These are phyloP conservation scores for Aspergillus ustus DNA, from an alignment of 2,329 filamentous ascomycete genomes.

Conservation along the genomic window DNA sequence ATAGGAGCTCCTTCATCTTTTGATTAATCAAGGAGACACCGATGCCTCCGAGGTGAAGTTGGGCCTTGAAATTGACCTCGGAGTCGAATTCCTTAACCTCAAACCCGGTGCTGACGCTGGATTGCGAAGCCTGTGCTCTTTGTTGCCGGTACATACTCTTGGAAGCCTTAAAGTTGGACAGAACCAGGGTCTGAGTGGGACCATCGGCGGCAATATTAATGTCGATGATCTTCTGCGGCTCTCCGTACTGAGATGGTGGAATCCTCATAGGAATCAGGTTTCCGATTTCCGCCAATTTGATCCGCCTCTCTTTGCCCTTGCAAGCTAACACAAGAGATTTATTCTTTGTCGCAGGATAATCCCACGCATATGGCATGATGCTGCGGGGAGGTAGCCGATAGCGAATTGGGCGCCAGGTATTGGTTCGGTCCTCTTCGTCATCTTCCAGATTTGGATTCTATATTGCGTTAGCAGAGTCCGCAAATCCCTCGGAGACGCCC, in stretches of 20 bases:
- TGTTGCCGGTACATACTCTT: slow-evolving; percentile 87
- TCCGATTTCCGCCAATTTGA: slow-evolving; percentile 95
- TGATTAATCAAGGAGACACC: slow-evolving; percentile 93
- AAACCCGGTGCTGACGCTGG: slow-evolving; percentile 71
- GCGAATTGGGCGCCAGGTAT: slow-evolving; percentile 88
- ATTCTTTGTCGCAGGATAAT: slow-evolving; percentile 96
- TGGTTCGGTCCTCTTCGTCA: slow-evolving; percentile 76
- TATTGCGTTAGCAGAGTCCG: slow-evolving; percentile 4
- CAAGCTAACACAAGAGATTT: slow-evolving; percentile 87
- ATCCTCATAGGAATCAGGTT: slow-evolving; percentile 95
- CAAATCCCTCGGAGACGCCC: neutral
- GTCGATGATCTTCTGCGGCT: slow-evolving; percentile 84
- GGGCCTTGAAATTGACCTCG: slow-evolving; percentile 84
- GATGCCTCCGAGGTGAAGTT: slow-evolving; percentile 85
- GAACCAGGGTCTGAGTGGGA: slow-evolving; percentile 88
- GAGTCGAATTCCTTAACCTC: slow-evolving; percentile 93
- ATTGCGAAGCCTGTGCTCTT: slow-evolving; percentile 58
- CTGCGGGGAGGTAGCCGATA: slow-evolving; percentile 91
- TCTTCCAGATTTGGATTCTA: slow-evolving; percentile 86
- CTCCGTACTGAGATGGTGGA: slow-evolving; percentile 64
- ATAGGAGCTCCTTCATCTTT: slow-evolving; percentile 88
- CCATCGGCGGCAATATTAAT: slow-evolving; percentile 95
- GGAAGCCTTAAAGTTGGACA: slow-evolving; percentile 91
- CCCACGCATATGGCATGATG: slow-evolving; percentile 99
- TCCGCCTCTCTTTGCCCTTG: slow-evolving; percentile 80